Evolutionary conservation across 2,329 filamentous ascomycete genomes (phyloP), one percentile per base, ranked within the genome.

Genomic region (Clonostachys solani): DNA sequence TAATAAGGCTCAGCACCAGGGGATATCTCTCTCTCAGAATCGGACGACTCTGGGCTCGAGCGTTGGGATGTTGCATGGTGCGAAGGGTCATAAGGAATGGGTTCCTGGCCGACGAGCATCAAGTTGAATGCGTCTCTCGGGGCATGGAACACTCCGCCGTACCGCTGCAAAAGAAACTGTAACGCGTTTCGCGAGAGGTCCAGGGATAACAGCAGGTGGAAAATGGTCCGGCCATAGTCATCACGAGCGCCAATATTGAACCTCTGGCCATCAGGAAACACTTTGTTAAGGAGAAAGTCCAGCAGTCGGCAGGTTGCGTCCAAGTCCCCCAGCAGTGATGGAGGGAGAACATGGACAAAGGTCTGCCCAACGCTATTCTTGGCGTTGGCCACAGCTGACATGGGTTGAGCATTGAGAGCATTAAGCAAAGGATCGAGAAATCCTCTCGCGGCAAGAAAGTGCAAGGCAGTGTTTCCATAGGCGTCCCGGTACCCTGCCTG

Each of bases 151-250:
- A 56, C 44, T 0, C 57, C 49, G 19, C 68, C 56, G 44, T 68
- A 69, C 3, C 57, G 50, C 7, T 61, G 61, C 12, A 73, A 55
- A 4, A 73, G 50, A n/a, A 57, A 54, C 3, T 62, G 58, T 1
- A 58, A 23, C 61, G 62, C 13, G 57, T 59, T 41, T 59, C 59
- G 4, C 48, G 47, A 40, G 59, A 56, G 19, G 53, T 52, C 33
- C 69, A 47, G 15, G 59, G 56, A 17, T 12, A 55, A 47, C 0
- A 75, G 59, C 5, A 70, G 58, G 52, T 82, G 78, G 33, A 78
- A 77, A 41, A 76, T 67, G 6, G 67, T 79, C 37, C 78, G 74
- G 1, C 78, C 78, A 50, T 78, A 81, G 36, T 67, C 57, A 51
- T 82, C 78, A 13, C 61, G 59, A 3, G 58, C 54, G 17, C 62